Conservation (phyloP, 345 rosid genomes). For the Dimocarpus longan region DNA sequence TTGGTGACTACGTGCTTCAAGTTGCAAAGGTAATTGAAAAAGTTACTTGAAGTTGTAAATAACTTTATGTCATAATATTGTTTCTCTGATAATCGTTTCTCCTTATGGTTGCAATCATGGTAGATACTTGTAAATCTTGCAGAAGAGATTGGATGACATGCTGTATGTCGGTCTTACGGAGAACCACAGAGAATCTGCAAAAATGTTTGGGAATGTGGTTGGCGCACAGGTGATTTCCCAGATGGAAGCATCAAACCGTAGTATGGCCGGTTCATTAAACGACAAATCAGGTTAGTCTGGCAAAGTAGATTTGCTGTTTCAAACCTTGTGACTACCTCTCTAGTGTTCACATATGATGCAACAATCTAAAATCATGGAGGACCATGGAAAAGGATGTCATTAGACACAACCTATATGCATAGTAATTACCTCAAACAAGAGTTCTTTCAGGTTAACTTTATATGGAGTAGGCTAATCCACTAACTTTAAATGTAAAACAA, state of each 20-base stretch:
- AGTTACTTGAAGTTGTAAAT: conserved; percentile 14
- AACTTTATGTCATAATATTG: conserved; percentile 7
- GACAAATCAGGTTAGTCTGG: conserved; percentile 43
- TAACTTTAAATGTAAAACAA: background rate
- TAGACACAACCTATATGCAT: background rate
- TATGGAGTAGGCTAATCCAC: background rate
- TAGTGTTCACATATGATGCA: background rate
- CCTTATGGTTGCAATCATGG: conserved; percentile 38
- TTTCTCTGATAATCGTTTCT: conserved; percentile 34
- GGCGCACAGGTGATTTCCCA: conserved; percentile 93
- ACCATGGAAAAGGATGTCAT: background rate
- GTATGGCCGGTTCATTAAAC: conserved; percentile 19
- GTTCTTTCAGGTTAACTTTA: too few species aligned
- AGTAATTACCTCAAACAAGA: background rate
- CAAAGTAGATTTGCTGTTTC: background rate
- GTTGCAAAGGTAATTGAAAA: conserved; percentile 77
- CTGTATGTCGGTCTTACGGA: conserved; percentile 94
- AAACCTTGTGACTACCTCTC: background rate
- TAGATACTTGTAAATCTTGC: conserved; percentile 60
- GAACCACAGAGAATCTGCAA: conserved; percentile 91
- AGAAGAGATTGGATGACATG: conserved; percentile 96
- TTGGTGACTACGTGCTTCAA: conserved; percentile 75
- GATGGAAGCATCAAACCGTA: conserved; percentile 40
- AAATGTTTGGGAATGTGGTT: conserved; percentile 87
- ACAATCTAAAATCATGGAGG: background rate